These are phyloP conservation scores for Austroboletus niveus DNA, from an alignment of 1,284 basidiomycete genomes.

Conservation along the genomic window DNA sequence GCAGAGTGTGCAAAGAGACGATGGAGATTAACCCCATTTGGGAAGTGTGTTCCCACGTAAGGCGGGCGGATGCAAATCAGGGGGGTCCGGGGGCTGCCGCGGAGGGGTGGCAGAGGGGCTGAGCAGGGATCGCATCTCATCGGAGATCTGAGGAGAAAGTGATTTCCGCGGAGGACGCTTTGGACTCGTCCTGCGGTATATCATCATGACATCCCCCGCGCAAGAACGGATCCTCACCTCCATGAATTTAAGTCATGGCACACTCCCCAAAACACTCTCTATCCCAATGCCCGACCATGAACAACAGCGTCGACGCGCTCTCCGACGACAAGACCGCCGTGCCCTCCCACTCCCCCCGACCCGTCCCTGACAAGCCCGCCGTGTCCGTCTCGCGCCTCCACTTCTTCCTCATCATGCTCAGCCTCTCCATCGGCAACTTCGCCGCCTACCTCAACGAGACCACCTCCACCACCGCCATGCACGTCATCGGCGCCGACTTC, in stretches of 20 bases:
- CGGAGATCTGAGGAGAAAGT: constrained; percentile 24
- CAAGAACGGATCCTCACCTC: constrained; percentile 28
- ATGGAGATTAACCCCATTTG: no score
- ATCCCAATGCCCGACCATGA: constrained; percentile 32
- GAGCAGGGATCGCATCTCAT: constrained; percentile 16
- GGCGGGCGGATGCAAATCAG: no score
- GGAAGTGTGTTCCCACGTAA: no score
- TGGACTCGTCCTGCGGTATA: no score
- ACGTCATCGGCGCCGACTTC: constrained; percentile 32
- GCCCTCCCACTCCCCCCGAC: constrained; percentile 5
- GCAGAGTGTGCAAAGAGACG: no score
- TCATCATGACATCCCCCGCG: constrained; percentile 25
- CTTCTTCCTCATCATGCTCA: constrained; percentile 35
- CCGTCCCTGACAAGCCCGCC: constrained; percentile 14
- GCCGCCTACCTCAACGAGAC: constrained; percentile 37
- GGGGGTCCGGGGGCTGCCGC: constrained; percentile 5
- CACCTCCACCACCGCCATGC: constrained; percentile 37
- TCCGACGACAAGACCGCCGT: constrained; percentile 24
- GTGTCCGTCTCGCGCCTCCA: constrained; percentile 27
- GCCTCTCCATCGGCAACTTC: constrained; percentile 36
- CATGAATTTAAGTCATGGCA: constrained; percentile 21
- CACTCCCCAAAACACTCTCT: constrained; percentile 28
- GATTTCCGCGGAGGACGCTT: constrained; percentile 30
- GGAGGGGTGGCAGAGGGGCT: no score
- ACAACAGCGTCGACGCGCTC: constrained; percentile 27